Evolutionary conservation across 2,329 filamentous ascomycete genomes (phyloP), one percentile per base, ranked within the genome.

Genomic region (Moelleriella libera): DNA sequence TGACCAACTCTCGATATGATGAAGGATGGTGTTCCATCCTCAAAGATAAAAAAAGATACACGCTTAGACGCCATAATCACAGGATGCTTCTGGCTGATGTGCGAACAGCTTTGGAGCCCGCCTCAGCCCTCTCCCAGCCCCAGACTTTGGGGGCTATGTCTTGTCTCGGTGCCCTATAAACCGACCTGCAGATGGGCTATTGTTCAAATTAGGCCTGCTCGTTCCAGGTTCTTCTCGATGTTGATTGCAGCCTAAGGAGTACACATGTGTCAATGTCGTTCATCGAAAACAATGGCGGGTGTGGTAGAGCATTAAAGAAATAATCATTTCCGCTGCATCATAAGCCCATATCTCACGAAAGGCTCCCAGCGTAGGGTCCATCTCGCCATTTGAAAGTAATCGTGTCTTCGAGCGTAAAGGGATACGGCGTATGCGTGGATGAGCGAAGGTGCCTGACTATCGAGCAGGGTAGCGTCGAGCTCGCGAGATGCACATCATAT

Each of bases 1-100:
- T 37, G 34, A 37, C 34, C 34, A 37, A 12, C 34, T 64, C 60
- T 68, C 64, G 68, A 66, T 65, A 64, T 62, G 60, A 60, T 54
- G 55, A 60, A 68, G 61, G 60, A 61, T 65, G 61, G 63, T 69
- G 63, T 60, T 66, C 63, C 62, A 66, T 61, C 62, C 60, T 66
- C 61, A 63, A 69, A 69, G 68, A 68, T 64, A 63, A 67, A 65
- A 62, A 54, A 68, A 53, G 66, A 30, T 9, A 14, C 40, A 21
- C 21, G 21, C 21, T 21, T 21, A 21, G 40, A n/a, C 40, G 11
- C n/a, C 11, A 5, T n/a, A 9, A 41, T 41, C 11, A 21, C 10
- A 7, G 40, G 5, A n/a, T 41, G 34, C 34, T 37, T 4, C 34
- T 37, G 34, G 34, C 34, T 37, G 34, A 39, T 8, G 12, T 8